Evolutionary conservation across 2,329 filamentous ascomycete species (phyloP).

Genomic region (Pseudogymnoascus sp.): DNA sequence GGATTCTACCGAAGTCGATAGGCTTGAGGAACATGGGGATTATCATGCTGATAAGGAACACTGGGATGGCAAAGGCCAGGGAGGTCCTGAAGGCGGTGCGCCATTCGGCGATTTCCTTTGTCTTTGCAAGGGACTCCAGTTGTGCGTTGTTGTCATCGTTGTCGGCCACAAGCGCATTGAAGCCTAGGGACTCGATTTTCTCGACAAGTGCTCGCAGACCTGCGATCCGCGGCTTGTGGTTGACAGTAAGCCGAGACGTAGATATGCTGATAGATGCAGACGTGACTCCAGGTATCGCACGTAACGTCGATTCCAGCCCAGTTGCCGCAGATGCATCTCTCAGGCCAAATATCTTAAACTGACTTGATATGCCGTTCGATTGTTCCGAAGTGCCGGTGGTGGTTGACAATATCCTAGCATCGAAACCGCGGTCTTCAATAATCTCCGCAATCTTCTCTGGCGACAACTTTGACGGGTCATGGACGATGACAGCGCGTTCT

Average conservation of each 20-base stretch:
- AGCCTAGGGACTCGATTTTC: constrained; percentile 70
- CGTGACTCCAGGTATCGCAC: constrained; percentile 60
- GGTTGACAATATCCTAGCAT: constrained; percentile 74
- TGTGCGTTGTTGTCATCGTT: constrained; percentile 95
- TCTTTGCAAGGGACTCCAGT: constrained; percentile 91
- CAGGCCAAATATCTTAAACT: constrained; percentile 79
- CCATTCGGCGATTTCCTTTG: constrained; percentile 94
- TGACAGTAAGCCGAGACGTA: constrained; percentile 67
- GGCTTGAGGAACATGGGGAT: constrained; percentile 75
- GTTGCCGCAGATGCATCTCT: constrained; percentile 65
- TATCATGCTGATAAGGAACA: constrained; percentile 89
- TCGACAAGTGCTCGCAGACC: constrained; percentile 81
- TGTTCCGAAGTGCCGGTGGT: constrained; percentile 51
- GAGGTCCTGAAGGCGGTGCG: constrained; percentile 71
- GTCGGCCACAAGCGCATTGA: constrained; percentile 84
- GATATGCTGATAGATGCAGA: constrained; percentile 67
- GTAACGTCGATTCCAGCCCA: constrained; percentile 62
- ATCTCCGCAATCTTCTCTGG: constrained; percentile 70
- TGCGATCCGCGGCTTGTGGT: constrained; percentile 62
- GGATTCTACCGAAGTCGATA: constrained; percentile 68
- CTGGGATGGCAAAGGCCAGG: constrained; percentile 74
- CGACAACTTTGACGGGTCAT: constrained; percentile 65
- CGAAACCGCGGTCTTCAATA: constrained; percentile 87
- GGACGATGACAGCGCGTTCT: constrained; percentile 81
- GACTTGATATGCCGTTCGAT: constrained; percentile 51